phyloP scores from a whole-genome alignment of 441 rosid species.

The Flueggea neowawraea region DNA sequence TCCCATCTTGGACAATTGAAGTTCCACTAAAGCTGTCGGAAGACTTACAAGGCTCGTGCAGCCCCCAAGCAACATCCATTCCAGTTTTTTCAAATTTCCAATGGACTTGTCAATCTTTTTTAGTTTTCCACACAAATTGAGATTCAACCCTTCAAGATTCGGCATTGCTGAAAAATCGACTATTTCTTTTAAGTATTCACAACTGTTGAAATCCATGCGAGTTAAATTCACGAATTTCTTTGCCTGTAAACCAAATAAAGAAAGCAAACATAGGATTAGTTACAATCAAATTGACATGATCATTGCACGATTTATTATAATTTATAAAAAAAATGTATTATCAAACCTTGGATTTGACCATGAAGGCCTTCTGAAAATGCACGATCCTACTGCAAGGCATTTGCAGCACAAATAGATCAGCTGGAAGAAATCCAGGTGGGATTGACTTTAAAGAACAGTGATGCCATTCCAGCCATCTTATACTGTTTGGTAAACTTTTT shows the following conservation, averaged over 20 bases:
- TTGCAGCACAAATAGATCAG: slow-evolving; percentile 16
- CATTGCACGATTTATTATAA: not conserved
- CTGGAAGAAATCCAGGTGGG: slow-evolving; percentile 13
- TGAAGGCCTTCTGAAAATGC: slow-evolving; percentile 1
- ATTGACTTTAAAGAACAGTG: slow-evolving; percentile 8
- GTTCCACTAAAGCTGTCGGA: too few relatives aligned
- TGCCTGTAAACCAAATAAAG: not conserved
- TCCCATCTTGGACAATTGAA: not conserved
- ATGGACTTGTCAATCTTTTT: too few relatives aligned
- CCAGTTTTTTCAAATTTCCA: too few relatives aligned
- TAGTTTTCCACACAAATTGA: too few relatives aligned
- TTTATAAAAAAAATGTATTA: not conserved
- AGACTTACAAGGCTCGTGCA: too few relatives aligned
- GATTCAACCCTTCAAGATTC: not conserved
- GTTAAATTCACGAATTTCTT: not conserved
- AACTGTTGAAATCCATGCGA: not conserved
- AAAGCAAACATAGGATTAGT: not conserved
- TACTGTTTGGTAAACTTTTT: slow-evolving; percentile 17
- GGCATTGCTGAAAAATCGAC: not conserved
- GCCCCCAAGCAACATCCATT: too few relatives aligned
- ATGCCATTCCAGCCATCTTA: slow-evolving; percentile 23
- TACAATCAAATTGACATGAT: not conserved
- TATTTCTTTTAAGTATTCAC: too few relatives aligned
- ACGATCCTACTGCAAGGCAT: slow-evolving; percentile 10
- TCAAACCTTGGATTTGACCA: slow-evolving; percentile 6